phyloP scores from a whole-genome alignment of 2,329 filamentous ascomycete species.

The Ophiognomonia clavigignenti-juglandacearum region DNA sequence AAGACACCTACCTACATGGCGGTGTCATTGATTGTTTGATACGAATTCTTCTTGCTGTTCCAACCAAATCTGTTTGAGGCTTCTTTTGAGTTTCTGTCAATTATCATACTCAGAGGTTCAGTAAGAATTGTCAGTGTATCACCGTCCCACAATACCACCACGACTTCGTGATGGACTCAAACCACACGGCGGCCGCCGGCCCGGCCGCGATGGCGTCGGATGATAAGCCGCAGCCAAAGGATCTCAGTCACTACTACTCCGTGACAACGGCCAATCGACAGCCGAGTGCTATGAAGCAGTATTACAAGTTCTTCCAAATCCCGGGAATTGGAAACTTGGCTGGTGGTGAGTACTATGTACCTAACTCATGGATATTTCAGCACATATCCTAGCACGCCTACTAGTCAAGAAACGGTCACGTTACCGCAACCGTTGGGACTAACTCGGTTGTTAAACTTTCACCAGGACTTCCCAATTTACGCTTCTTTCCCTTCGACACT shows the following conservation, averaged over 20 bases:
- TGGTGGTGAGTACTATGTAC: conserved; percentile 43
- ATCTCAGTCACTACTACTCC: conserved; percentile 77
- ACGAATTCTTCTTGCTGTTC: neutral
- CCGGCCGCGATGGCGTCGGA: conserved; percentile 15
- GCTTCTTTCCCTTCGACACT: conserved; percentile 86
- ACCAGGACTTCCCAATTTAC: conserved; percentile 71
- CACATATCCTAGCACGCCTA: too few relatives aligned
- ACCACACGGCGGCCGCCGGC: conserved; percentile 3
- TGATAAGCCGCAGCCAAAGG: conserved; percentile 49
- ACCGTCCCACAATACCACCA: neutral
- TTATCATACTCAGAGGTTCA: neutral
- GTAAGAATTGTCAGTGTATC: neutral
- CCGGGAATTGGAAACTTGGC: conserved; percentile 59
- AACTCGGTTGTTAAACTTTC: too few relatives aligned
- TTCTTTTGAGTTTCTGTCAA: neutral
- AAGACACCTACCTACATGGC: neutral
- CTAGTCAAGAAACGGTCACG: too few relatives aligned
- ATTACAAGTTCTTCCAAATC: conserved; percentile 78
- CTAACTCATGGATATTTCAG: too few relatives aligned
- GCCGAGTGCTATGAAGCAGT: conserved; percentile 67
- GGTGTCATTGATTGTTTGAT: conserved; percentile 7
- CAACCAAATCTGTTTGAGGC: neutral
- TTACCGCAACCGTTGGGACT: too few relatives aligned
- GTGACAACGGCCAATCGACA: conserved; percentile 59
- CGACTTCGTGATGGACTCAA: conserved; percentile 10